phyloP scores from a whole-genome alignment of 163 green algal genomes.

The Picocystis sp. region DNA sequence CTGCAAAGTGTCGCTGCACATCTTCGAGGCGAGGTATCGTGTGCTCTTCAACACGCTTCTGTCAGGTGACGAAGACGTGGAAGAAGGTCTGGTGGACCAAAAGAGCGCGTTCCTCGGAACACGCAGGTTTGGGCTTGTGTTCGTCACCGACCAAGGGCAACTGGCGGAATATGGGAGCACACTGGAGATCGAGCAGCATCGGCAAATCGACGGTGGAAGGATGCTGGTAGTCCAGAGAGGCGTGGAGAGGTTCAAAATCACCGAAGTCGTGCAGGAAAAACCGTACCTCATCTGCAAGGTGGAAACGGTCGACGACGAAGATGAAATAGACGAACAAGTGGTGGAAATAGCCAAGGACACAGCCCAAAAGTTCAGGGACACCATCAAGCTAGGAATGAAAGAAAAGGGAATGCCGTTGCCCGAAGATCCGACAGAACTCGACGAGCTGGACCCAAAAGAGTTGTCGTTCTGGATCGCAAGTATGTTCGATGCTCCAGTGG shows the following conservation, averaged over 20 bases:
- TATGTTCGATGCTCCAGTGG: slow-evolving; percentile 29
- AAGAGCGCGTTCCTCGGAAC: slow-evolving; percentile 43
- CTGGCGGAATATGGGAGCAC: slow-evolving; percentile 36
- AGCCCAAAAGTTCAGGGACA: slow-evolving; percentile 36
- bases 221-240: slow-evolving; percentile 31
- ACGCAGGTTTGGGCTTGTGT: slow-evolving; percentile 65
- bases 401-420: slow-evolving; percentile 1
- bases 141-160: slow-evolving; percentile 22
- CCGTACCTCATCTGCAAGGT: slow-evolving; percentile 47
- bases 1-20: slow-evolving; percentile 46
- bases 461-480: slow-evolving; percentile 51
- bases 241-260: slow-evolving; percentile 31
- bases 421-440: slow-evolving; percentile 34
- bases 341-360: slow-evolving; percentile 29
- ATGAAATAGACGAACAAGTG: slow-evolving; percentile 21
- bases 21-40: slow-evolving; percentile 72
- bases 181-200: slow-evolving; percentile 46
- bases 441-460: slow-evolving; percentile 23
- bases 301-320: slow-evolving; percentile 36
- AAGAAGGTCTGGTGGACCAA: slow-evolving; percentile 48
- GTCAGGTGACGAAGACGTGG: slow-evolving; percentile 32
- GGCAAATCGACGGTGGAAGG: slow-evolving; percentile 28
- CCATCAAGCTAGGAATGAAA: slow-evolving; percentile 43
- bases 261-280: slow-evolving; percentile 33
- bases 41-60: slow-evolving; percentile 79